Evolutionary conservation across 495 filamentous ascomycete genomes (phyloP).

Genomic region (Chaetomidium leptoderma): DNA sequence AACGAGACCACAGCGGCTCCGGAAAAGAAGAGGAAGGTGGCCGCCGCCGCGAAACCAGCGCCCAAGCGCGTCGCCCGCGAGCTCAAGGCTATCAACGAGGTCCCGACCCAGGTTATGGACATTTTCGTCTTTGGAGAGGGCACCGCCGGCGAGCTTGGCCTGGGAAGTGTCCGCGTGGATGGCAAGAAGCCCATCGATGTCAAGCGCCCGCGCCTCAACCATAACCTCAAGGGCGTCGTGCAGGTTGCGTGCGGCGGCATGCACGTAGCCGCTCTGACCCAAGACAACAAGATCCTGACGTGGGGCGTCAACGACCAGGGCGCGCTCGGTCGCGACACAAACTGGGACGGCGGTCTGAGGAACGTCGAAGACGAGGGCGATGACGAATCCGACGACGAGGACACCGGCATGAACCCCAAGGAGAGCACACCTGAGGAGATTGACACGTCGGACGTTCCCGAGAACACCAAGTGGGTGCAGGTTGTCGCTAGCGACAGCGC

Average conservation of each 20-base stretch:
- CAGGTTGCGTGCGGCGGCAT: slow-evolving; percentile 64
- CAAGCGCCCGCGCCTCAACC: slow-evolving; percentile 52
- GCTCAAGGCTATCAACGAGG: slow-evolving; percentile 37
- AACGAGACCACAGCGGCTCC: slow-evolving; percentile 5
- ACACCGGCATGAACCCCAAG: slow-evolving; percentile 52
- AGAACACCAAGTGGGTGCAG: slow-evolving; percentile 53
- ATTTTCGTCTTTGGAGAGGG: slow-evolving; percentile 56
- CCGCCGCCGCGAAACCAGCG: slow-evolving; percentile 10
- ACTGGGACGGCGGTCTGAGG: slow-evolving; percentile 52
- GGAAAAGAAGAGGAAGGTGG: slow-evolving; percentile 19
- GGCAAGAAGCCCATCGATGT: slow-evolving; percentile 54
- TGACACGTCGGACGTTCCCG: slow-evolving; percentile 41
- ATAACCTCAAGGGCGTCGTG: slow-evolving; percentile 54
- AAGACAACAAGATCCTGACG: slow-evolving; percentile 60
- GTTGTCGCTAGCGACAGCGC: slow-evolving; percentile 61
- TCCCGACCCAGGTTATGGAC: slow-evolving; percentile 42
- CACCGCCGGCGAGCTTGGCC: slow-evolving; percentile 51
- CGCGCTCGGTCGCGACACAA: slow-evolving; percentile 62
- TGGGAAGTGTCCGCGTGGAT: slow-evolving; percentile 40
- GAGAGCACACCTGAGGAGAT: slow-evolving; percentile 58
- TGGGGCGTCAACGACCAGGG: slow-evolving; percentile 72
- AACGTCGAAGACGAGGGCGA: slow-evolving; percentile 54
- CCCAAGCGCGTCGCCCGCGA: slow-evolving; percentile 19
- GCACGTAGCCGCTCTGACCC: slow-evolving; percentile 61
- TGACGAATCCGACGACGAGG: slow-evolving; percentile 39